Conservation (phyloP, 106 monocot genomes). For the Acorus calamus region DNA sequence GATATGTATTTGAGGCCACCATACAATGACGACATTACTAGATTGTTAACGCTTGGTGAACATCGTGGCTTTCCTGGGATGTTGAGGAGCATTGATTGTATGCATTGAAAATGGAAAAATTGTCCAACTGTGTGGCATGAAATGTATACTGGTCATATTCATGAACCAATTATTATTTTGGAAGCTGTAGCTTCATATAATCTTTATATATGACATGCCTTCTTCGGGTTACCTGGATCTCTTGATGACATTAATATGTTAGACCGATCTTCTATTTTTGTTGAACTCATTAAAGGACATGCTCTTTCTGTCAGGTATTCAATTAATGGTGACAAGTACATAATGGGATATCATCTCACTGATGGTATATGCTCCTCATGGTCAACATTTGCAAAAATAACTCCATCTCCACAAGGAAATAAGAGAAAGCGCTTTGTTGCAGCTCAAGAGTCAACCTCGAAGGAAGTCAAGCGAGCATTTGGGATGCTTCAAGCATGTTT, state of each 20-base stretch:
- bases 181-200: background rate
- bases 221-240: constrained; percentile 6
- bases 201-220: constrained; percentile 10
- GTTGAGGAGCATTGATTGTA: too few species aligned
- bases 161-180: too few species aligned
- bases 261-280: background rate
- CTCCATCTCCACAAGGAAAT: background rate
- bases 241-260: constrained; percentile 5
- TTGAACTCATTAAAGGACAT: background rate
- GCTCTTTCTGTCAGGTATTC: background rate
- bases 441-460: background rate
- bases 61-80: too few species aligned
- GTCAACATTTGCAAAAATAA: background rate
- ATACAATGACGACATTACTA: too few species aligned
- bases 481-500: background rate
- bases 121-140: too few species aligned
- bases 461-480: background rate
- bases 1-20: too few species aligned
- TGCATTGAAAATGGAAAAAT: too few species aligned
- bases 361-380: background rate
- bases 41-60: too few species aligned
- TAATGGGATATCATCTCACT: background rate
- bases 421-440: background rate
- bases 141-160: too few species aligned
- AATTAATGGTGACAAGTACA: background rate